Base-by-base conservation (phyloP, 139 green algal genomes). In the Desmodesmus armatus region DNA sequence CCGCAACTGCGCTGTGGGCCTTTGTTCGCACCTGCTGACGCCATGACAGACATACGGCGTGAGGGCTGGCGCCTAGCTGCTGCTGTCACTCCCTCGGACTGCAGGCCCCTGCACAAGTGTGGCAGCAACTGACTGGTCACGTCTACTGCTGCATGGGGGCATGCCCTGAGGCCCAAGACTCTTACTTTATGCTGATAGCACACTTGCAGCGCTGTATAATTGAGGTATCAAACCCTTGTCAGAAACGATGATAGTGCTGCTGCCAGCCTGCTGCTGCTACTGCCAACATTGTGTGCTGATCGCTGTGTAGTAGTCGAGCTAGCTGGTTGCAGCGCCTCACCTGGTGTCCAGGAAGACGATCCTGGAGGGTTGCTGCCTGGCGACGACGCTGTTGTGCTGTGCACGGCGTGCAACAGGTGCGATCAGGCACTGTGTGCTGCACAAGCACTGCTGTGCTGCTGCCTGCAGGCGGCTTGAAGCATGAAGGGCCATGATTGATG, bases 1-100 rank as follows among this genome's bases (percentile, higher is more conserved):
- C 51, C 51, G 51, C 51, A 17, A 62, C 51, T 62, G 51, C 51
- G 13, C 15, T 62, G 17, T 29, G 23, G 60, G 17, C 11, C 7
- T 5, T 11, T n/a, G 60, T 5, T 11, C 25, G 37, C 19, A 82
- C 76, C 76, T 72, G 76, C 76, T 73, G 55, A 35, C 37, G 76
- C 76, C 76, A 82, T 82, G 2, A 58, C 55, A 31, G 76, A 82
- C 76, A 82, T 53, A 44, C 76, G 76, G 23, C 40, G 27, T n/a
- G n/a, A n/a, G n/a, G n/a, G n/a, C n/a, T n/a, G n/a, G n/a, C 37
- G 39, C 35, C 40, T 37, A 55, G 55, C 53, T 55, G 76, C 40
- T 53, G 25, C 23, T 58, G 0, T 53, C 58, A 17, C 53, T 13
- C n/a, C 55, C 55, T 3, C 37, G 25, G 41, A 27, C 53, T n/a